Percentiles rank a stretch among this genome's conserved stretches.
Conservation (phyloP, 1,284 basidiomycete genomes). For the Mycena citricolor region DNA sequence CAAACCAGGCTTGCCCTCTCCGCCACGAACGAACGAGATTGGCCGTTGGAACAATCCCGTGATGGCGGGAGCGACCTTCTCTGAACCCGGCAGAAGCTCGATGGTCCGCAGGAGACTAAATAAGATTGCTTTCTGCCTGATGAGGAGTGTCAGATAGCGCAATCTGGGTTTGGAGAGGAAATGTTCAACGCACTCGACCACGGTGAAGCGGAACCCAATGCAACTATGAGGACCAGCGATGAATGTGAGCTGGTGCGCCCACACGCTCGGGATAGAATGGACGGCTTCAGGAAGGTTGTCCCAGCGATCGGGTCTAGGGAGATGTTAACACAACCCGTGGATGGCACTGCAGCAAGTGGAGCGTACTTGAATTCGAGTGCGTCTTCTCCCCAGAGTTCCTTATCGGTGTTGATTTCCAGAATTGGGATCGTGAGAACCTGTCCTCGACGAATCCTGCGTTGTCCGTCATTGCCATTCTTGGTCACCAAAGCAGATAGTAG, state of each 20-base stretch:
- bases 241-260: constrained; percentile 3
- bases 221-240: constrained; percentile 24
- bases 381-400: constrained; percentile 26
- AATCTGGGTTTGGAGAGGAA: no score
- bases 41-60: no score
- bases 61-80: no score
- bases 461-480: constrained; percentile 6
- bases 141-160: no score
- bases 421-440: constrained; percentile 27
- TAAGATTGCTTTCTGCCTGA: constrained; percentile 48
- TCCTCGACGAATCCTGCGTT: constrained; percentile 24
- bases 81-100: no score
- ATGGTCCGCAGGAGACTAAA: constrained; percentile 15
- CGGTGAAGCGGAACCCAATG: constrained; percentile 57
- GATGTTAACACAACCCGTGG: no score
- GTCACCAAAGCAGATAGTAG: constrained; percentile 22
- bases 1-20: no score
- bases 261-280: constrained; percentile 1
- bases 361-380: constrained; percentile 16
- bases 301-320: constrained; percentile 6
- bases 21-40: no score
- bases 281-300: constrained; percentile 2
- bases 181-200: constrained; percentile 50
- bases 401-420: constrained; percentile 22
- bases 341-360: neutral